Percentiles rank a stretch among this genome's conserved stretches.
phyloP scores from a whole-genome alignment of 805 yeast species.

The Yamadazyma phyllophila region DNA sequence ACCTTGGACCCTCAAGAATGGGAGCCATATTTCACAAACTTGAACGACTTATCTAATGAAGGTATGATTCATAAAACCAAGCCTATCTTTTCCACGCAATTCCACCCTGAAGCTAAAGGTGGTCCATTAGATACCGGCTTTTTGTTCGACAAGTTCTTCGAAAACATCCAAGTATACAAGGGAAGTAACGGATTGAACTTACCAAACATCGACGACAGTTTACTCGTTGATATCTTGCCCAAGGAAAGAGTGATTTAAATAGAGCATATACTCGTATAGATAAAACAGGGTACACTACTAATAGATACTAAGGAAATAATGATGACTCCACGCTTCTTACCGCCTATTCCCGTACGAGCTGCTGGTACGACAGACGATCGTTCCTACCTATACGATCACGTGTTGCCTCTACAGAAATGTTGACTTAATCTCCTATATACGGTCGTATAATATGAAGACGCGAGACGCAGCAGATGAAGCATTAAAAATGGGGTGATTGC shows the following conservation, averaged over 20 bases:
- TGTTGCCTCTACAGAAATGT: neutral
- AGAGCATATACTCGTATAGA: neutral
- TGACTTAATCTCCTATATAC: neutral
- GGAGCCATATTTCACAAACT: slow-evolving; percentile 82
- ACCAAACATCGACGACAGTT: slow-evolving; percentile 44
- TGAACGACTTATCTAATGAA: slow-evolving; percentile 95
- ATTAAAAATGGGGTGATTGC: slow-evolving; percentile 13
- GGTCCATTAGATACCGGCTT: slow-evolving; percentile 94
- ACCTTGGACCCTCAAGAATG: slow-evolving; percentile 69
- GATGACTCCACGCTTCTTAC: neutral
- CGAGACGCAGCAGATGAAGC: neutral
- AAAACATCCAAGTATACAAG: slow-evolving; percentile 58
- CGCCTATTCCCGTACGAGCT: no score
- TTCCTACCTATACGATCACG: no score
- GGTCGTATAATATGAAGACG: neutral
- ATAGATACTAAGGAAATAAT: neutral
- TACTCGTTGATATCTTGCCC: slow-evolving; percentile 62
- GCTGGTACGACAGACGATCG: no score
- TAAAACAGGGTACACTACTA: neutral
- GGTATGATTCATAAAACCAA: slow-evolving; percentile 88
- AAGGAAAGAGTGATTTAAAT: slow-evolving; percentile 57
- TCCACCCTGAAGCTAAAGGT: slow-evolving; percentile 99
- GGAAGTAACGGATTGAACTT: slow-evolving; percentile 35
- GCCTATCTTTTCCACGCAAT: slow-evolving; percentile 95
- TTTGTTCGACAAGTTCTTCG: slow-evolving; percentile 87